phyloP scores from a whole-genome alignment of 306 rosid species.

The Citrullus amarus region DNA sequence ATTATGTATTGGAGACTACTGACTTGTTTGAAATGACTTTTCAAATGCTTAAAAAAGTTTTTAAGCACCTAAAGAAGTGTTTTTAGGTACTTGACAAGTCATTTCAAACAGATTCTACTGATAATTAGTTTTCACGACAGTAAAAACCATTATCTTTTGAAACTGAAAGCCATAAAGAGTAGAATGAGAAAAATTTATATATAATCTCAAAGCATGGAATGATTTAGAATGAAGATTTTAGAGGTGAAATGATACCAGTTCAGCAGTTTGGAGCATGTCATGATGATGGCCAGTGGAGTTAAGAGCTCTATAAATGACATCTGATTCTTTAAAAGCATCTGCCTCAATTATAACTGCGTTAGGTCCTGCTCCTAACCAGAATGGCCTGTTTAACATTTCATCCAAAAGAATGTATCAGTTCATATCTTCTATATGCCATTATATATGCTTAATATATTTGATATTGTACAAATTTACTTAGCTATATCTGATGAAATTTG shows the following conservation, averaged over 20 bases:
- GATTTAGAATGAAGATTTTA: not conserved
- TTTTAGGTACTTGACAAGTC: too few species aligned
- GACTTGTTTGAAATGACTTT: too few species aligned
- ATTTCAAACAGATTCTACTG: too few species aligned
- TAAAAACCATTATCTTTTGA: not conserved
- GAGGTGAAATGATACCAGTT: constrained; percentile 34
- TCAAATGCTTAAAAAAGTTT: too few species aligned
- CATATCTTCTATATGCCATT: not conserved
- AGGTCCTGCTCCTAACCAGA: constrained; percentile 83
- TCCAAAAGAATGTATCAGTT: constrained; percentile 7
- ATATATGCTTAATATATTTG: not conserved
- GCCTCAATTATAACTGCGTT: constrained; percentile 90
- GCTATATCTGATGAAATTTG: not conserved
- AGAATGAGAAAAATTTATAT: not conserved
- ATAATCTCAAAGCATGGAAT: not conserved
- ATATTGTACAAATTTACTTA: not conserved
- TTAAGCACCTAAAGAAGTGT: too few species aligned
- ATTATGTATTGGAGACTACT: too few species aligned
- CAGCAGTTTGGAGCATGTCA: constrained; percentile 90
- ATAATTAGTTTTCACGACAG: not conserved
- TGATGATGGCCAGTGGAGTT: constrained; percentile 79
- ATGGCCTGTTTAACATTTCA: constrained; percentile 51
- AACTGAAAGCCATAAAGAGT: not conserved
- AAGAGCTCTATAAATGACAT: constrained; percentile 85
- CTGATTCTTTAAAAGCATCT: constrained; percentile 95